Percentiles rank a stretch among this genome's conserved stretches.
Conservation (phyloP, 129 eudicot species). For the Scalesia atractyloides region DNA sequence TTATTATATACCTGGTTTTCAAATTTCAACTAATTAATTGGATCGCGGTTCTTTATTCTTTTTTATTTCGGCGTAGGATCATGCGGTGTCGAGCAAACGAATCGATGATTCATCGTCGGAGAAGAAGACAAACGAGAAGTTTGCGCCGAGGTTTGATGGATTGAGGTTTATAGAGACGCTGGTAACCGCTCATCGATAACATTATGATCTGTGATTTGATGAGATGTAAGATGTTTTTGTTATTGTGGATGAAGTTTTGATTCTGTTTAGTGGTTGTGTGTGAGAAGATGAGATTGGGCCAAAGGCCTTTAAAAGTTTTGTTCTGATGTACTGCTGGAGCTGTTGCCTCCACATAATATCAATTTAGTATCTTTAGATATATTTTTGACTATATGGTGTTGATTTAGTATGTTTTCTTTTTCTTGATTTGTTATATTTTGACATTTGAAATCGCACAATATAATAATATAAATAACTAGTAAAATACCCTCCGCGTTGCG, state of each 20-base stretch:
- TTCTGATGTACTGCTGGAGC: neutral
- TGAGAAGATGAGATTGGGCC: slow-evolving; percentile 25
- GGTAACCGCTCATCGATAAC: slow-evolving; percentile 86
- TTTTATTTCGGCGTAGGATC: slow-evolving; percentile 29
- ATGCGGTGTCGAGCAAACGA: slow-evolving; percentile 31
- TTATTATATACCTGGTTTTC: neutral
- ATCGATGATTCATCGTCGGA: slow-evolving; percentile 26
- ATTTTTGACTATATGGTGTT: neutral
- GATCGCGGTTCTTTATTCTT: neutral
- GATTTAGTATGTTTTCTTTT: neutral
- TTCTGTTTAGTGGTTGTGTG: slow-evolving; percentile 15
- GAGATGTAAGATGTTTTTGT: neutral
- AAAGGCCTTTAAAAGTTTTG: slow-evolving; percentile 4
- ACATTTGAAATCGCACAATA: neutral
- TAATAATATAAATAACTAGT: too few relatives aligned
- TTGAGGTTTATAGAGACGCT: slow-evolving; percentile 90
- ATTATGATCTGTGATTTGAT: neutral
- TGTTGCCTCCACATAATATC: slow-evolving; percentile 18
- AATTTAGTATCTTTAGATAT: neutral
- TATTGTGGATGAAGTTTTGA: slow-evolving; percentile 31
- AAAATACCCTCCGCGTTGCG: too few relatives aligned
- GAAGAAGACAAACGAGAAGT: slow-evolving; percentile 43
- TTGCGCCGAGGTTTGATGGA: slow-evolving; percentile 88
- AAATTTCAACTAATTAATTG: neutral
- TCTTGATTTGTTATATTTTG: neutral